phyloP scores from a whole-genome alignment of 805 yeast genomes.

The Wickerhamiella kurtzmanii region DNA sequence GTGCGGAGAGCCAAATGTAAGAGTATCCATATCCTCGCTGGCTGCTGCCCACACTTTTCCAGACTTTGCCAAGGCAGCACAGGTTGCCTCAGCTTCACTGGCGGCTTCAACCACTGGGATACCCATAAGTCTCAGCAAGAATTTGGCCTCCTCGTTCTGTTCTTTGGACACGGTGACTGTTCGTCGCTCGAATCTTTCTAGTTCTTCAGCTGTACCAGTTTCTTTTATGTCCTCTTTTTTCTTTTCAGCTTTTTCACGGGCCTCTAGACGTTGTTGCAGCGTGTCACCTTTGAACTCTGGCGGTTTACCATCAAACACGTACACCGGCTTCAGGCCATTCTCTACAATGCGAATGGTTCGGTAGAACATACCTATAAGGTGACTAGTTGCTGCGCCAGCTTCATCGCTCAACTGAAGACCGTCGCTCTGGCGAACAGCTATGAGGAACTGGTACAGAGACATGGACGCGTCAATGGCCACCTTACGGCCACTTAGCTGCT shows the following conservation, averaged over 20 bases:
- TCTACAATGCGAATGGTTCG: slow-evolving; percentile 82
- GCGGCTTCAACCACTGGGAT: slow-evolving; percentile 91
- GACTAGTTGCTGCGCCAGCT: slow-evolving; percentile 81
- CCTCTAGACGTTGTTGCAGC: slow-evolving; percentile 66
- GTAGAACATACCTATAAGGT: slow-evolving; percentile 91
- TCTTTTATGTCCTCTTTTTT: slow-evolving; percentile 60
- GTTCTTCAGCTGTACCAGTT: slow-evolving; percentile 64
- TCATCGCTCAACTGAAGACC: slow-evolving; percentile 87
- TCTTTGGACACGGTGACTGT: slow-evolving; percentile 78
- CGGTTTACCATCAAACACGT: slow-evolving; percentile 96
- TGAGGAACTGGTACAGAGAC: slow-evolving; percentile 90
- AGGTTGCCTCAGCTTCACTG: slow-evolving; percentile 97
- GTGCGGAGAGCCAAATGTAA: slow-evolving; percentile 79
- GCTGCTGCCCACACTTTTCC: slow-evolving; percentile 97
- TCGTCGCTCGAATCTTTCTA: slow-evolving; percentile 67
- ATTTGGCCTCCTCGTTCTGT: slow-evolving; percentile 89
- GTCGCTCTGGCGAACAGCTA: slow-evolving; percentile 93
- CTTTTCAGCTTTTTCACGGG: slow-evolving; percentile 72
- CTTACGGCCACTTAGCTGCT: slow-evolving; percentile 79
- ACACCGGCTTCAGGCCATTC: slow-evolving; percentile 90
- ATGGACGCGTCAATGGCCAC: slow-evolving; percentile 87
- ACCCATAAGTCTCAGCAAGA: slow-evolving; percentile 76
- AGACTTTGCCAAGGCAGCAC: slow-evolving; percentile 78
- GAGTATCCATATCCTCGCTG: slow-evolving; percentile 96
- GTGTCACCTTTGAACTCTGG: slow-evolving; percentile 91